These are phyloP conservation scores for Medakamo hakoo DNA, from an alignment of 139 green algal species.

Conservation along the genomic window DNA sequence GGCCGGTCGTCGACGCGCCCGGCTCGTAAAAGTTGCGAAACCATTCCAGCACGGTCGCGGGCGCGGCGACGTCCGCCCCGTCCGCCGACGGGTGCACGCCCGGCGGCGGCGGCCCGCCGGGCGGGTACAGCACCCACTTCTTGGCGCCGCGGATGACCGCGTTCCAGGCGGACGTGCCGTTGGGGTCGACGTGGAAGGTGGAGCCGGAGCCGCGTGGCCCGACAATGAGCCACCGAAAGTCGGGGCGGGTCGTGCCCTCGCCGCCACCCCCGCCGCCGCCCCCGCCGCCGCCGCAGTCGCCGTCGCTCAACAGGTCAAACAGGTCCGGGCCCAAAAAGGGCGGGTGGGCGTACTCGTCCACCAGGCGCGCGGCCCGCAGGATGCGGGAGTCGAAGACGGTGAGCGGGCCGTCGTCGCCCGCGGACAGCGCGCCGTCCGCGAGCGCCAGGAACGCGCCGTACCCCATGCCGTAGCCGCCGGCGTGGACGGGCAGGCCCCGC, in stretches of 20 bases:
- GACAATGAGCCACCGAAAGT: constrained; percentile 82
- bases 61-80: constrained; percentile 70
- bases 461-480: not conserved
- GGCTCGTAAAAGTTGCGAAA: constrained; percentile 67
- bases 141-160: constrained; percentile 70
- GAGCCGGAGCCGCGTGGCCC: constrained; percentile 55
- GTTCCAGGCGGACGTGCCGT: constrained; percentile 89
- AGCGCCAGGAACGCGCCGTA: not conserved
- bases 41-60: constrained; percentile 87
- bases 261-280: too few species aligned
- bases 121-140: constrained; percentile 89
- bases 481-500: not conserved
- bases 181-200: constrained; percentile 70
- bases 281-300: too few species aligned
- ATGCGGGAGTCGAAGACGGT: not conserved
- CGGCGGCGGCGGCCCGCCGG: constrained; percentile 44
- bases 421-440: too few species aligned
- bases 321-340: not conserved
- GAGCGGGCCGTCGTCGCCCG: not conserved
- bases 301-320: not conserved
- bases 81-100: constrained; percentile 75
- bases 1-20: constrained; percentile 18
- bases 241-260: constrained; percentile 8
- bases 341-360: not conserved
- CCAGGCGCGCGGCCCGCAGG: not conserved